Evolutionary conservation across 257 asterid species (phyloP).

Genomic region (Striga asiatica): DNA sequence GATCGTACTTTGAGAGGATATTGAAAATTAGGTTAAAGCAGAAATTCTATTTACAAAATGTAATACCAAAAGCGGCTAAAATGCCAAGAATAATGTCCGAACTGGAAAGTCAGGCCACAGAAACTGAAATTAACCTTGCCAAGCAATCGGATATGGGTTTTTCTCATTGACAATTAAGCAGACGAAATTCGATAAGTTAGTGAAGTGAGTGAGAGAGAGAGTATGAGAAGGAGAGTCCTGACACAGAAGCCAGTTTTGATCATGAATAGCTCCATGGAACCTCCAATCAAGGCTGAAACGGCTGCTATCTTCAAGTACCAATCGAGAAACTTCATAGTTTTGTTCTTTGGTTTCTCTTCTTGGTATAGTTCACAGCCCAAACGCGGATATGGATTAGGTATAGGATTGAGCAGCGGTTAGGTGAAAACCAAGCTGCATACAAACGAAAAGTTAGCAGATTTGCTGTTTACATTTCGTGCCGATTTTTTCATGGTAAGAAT

Average conservation of each 20-base stretch:
- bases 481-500: too few species aligned
- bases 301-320: constrained; percentile 81
- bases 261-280: constrained; percentile 90
- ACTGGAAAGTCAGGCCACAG: neutral
- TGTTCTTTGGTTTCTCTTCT: too few species aligned
- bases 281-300: constrained; percentile 63
- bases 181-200: neutral
- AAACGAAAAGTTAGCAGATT: too few species aligned
- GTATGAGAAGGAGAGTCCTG: constrained; percentile 39
- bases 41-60: neutral
- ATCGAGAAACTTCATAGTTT: constrained; percentile 72
- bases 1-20: neutral
- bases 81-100: neutral
- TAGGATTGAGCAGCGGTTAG: too few species aligned
- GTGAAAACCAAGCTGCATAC: too few species aligned
- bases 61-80: constrained; percentile 1
- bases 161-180: neutral
- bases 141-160: neutral
- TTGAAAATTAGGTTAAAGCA: neutral
- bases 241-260: constrained; percentile 92
- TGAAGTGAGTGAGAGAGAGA: neutral
- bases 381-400: too few species aligned
- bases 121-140: neutral
- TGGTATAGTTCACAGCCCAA: too few species aligned
- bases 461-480: too few species aligned